A percentile compares a stretch with the other conserved stretches of the same genome.
phyloP scores from a whole-genome alignment of 805 yeast genomes.

The Starmerella apis region DNA sequence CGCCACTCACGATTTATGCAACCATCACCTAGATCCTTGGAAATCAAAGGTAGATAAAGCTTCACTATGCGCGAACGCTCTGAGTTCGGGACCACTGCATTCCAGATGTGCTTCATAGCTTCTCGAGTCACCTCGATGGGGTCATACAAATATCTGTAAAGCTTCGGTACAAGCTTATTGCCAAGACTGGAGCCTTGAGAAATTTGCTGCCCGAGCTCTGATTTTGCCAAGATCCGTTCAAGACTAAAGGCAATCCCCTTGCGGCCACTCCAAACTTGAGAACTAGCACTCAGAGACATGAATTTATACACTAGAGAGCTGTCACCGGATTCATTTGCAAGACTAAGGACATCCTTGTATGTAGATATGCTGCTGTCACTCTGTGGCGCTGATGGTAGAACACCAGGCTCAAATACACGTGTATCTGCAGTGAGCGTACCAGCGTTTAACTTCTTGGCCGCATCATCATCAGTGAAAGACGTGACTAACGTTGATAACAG shows the following conservation, averaged over 20 bases:
- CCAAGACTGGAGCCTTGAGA: conserved; percentile 44
- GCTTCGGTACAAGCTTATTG: conserved; percentile 59
- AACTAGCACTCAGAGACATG: conserved; percentile 81
- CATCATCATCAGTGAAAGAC: conserved; percentile 67
- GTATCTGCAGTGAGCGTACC: conserved; percentile 73
- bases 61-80: conserved; percentile 45
- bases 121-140: conserved; percentile 63
- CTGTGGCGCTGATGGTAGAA: conserved; percentile 68
- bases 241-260: conserved; percentile 92
- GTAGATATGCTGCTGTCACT: conserved; percentile 47
- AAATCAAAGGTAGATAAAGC: conserved; percentile 46
- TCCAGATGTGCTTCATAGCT: conserved; percentile 88
- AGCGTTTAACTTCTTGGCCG: conserved; percentile 36
- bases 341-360: conserved; percentile 73
- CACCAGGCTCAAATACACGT: conserved; percentile 73
- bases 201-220: conserved; percentile 52
- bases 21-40: conserved; percentile 51
- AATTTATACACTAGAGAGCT: conserved; percentile 88
- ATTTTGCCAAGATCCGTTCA: conserved; percentile 70
- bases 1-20: conserved; percentile 88
- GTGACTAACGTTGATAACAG: conserved; percentile 61
- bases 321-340: conserved; percentile 93
- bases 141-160: conserved; percentile 76
- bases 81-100: conserved; percentile 41
- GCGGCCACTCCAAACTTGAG: conserved; percentile 84